Evolutionary conservation across 164 flowering plant genomes (phyloP).

Genomic region (Chimonanthus praecox): DNA sequence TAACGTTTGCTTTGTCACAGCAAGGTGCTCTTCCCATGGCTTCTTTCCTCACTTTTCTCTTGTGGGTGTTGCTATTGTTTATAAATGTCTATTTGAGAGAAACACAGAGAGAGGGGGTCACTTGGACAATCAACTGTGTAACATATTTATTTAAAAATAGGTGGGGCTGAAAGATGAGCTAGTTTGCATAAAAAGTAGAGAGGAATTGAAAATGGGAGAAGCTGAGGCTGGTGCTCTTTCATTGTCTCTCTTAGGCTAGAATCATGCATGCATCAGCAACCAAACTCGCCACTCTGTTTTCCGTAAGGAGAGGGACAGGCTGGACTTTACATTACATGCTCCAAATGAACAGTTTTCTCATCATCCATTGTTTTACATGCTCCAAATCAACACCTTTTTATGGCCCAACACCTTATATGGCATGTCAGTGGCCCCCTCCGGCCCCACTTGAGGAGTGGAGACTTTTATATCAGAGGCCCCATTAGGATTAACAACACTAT

Average conservation of each 20-base stretch:
- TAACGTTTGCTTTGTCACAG: constrained; percentile 84
- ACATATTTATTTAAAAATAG: neutral
- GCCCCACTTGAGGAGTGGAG: too few relatives aligned
- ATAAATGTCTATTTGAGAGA: constrained; percentile 16
- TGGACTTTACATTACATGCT: too few relatives aligned
- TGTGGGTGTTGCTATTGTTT: constrained; percentile 1
- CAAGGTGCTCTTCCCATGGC: constrained; percentile 93
- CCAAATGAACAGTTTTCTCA: too few relatives aligned
- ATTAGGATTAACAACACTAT: too few relatives aligned
- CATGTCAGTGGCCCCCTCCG: too few relatives aligned
- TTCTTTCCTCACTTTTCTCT: neutral
- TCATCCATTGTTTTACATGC: too few relatives aligned
- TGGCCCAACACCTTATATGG: too few relatives aligned
- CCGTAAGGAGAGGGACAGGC: too few relatives aligned
- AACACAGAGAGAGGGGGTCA: constrained; percentile 25
- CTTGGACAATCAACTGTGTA: constrained; percentile 1
- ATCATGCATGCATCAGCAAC: constrained; percentile 10
- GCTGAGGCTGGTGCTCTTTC: constrained; percentile 35
- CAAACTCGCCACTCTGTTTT: neutral
- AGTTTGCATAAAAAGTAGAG: constrained; percentile 17
- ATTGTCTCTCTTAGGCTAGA: constrained; percentile 43
- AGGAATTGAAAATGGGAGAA: constrained; percentile 24
- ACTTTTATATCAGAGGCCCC: too few relatives aligned
- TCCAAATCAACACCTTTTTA: too few relatives aligned
- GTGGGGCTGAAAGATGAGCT: constrained; percentile 11